Conservation (phyloP, 768 basidiomycete species). For the Phlebiopsis flavidoalba region DNA sequence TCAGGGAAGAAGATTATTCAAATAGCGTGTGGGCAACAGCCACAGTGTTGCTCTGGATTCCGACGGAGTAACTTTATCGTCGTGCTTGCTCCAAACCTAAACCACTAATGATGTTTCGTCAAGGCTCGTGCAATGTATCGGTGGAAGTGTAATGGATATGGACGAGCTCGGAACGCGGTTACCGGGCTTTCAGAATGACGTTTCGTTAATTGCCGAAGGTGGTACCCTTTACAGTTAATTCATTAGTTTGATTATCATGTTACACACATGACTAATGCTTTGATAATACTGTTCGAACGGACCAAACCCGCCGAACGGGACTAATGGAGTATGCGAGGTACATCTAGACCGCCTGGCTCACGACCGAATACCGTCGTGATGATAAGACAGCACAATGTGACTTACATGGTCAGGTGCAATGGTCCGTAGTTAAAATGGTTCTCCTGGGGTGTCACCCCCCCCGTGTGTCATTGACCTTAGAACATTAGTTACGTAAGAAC, state of each 20-base stretch:
- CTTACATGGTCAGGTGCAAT: too few relatives aligned
- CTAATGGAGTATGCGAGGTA: too few relatives aligned
- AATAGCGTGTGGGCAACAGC: conserved; percentile 82
- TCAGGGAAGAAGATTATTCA: conserved; percentile 74
- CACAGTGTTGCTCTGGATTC: conserved; percentile 80
- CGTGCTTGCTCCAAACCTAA: not conserved
- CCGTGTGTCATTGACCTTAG: too few relatives aligned
- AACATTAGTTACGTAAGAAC: too few relatives aligned
- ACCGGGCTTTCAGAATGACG: conserved; percentile 66
- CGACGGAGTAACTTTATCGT: conserved; percentile 47
- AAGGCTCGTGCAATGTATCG: conserved; percentile 77
- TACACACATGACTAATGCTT: not conserved
- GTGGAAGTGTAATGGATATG: conserved; percentile 91
- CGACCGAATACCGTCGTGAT: conserved; percentile 12
- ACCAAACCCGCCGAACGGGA: not conserved
- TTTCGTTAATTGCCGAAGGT: conserved; percentile 73
- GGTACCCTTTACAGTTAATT: conserved; percentile 70
- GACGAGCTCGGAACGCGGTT: conserved; percentile 80
- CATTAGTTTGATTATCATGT: not conserved
- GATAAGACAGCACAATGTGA: too few relatives aligned
- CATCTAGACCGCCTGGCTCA: too few relatives aligned
- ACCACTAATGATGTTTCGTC: not conserved
- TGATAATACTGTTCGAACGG: too few relatives aligned
- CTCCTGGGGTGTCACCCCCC: too few relatives aligned
- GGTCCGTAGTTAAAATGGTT: too few relatives aligned